Evolutionary conservation across 371 early-diverging fungal genomes (phyloP), one percentile per base, ranked within the genome.

Genomic region (Coemansia sp.): DNA sequence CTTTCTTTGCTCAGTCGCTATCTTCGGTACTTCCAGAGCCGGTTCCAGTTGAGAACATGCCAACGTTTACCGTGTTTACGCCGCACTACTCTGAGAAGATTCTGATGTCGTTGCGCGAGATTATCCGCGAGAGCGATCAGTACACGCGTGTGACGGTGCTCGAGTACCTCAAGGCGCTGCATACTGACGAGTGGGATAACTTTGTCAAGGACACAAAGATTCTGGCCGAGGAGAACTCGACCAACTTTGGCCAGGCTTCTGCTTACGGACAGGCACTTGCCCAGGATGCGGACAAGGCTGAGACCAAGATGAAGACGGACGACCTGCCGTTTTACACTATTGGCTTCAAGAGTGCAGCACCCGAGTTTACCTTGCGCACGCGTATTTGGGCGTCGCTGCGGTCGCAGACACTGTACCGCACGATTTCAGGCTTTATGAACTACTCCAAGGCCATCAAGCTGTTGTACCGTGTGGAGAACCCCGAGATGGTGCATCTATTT

Each of bases 1-100:
- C 88, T 36, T 95, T 92, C 77, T 93, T 95, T 83, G 93, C 94
- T 3, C 92, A 94, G 78, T 90, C 91, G 58, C 80, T 95, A 79
- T 90, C 93, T 6, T 93, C 92, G 2, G 86, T 89, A 3, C 90
- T 95, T 69, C 95, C 94, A 0, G 88, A 89, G 68, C 91, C 95
- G 1, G 80, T 90, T 19, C 90, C 94, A 0, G 89, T 94, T 5
- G 88, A 89, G 48, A 86, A 87, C 61, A 92, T 93, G 92, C 95
- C 95, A 0, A 86, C 92, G 2, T 92, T 94, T 36, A 94, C 94
- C 0, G 94, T 94, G 3, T 79, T 95, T 29, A 90, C 90, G 57
- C 95, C 95, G 17, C 95, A 95, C 70, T 95, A 92, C 77, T 86
- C 89, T 39, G 94, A 95, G 79, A 94, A 93, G 80, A 91, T 93